These are phyloP conservation scores for Endoconidiophora polonica DNA, from an alignment of 2,329 filamentous ascomycete genomes.

Conservation along the genomic window DNA sequence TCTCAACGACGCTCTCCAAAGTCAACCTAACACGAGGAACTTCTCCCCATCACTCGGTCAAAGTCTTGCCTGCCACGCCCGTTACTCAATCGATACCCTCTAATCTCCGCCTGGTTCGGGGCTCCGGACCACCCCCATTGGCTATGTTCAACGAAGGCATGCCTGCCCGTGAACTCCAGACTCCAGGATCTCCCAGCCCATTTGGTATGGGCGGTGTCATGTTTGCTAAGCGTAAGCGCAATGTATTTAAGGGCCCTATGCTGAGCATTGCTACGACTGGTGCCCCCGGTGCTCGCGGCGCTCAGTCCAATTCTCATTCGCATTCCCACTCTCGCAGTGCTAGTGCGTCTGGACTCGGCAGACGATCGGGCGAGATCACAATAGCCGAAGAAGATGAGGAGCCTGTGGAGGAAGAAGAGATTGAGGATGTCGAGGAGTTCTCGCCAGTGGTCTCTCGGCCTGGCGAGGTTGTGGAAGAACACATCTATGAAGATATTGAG, in stretches of 20 bases:
- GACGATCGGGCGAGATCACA: slow-evolving; percentile 59
- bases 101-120: slow-evolving; percentile 69
- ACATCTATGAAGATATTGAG: slow-evolving; percentile 15
- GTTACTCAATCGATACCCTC: slow-evolving; percentile 60
- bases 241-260: slow-evolving; percentile 66
- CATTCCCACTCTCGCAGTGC: slow-evolving; percentile 37
- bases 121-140: slow-evolving; percentile 32
- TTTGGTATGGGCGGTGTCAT: slow-evolving; percentile 42
- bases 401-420: slow-evolving; percentile 28
- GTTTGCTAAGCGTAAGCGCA: slow-evolving; percentile 69
- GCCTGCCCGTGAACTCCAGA: slow-evolving; percentile 23
- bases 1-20: slow-evolving; percentile 50
- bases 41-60: slow-evolving; percentile 78
- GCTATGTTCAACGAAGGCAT: slow-evolving; percentile 42
- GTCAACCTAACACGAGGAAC: slow-evolving; percentile 46
- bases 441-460: slow-evolving; percentile 7
- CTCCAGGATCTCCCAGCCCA: slow-evolving; percentile 39
- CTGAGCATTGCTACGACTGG: slow-evolving; percentile 28
- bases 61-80: slow-evolving; percentile 85
- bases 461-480: slow-evolving; percentile 10
- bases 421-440: slow-evolving; percentile 26
- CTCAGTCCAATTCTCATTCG: slow-evolving; percentile 22
- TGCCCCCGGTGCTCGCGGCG: slow-evolving; percentile 18
- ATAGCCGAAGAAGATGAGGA: slow-evolving; percentile 51
- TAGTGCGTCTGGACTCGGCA: slow-evolving; percentile 45